phyloP scores from a whole-genome alignment of 176 grass and related monocot species.

The Alopecurus myosuroides region DNA sequence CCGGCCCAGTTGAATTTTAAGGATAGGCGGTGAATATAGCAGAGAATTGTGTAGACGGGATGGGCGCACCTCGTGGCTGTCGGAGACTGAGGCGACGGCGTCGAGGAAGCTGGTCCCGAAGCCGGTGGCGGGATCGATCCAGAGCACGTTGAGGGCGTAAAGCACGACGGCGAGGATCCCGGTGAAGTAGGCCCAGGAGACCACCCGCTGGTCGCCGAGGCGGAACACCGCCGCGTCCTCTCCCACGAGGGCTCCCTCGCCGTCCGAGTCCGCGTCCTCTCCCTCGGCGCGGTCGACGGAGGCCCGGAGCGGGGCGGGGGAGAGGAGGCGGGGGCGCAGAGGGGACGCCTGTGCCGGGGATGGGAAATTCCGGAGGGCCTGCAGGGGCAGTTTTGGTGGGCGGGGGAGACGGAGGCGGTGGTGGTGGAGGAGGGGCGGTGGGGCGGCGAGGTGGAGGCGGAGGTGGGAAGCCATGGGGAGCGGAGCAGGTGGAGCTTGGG shows the following conservation, averaged over 20 bases:
- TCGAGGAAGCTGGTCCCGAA: conserved; percentile 62
- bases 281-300: conserved; percentile 30
- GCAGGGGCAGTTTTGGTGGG: not conserved
- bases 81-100: conserved; percentile 61
- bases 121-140: conserved; percentile 77
- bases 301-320: not conserved
- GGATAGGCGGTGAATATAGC: not conserved
- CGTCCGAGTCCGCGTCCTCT: not conserved
- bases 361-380: not conserved
- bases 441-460: conserved; percentile 38
- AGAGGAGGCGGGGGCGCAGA: not conserved
- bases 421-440: conserved; percentile 18
- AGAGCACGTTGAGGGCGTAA: conserved; percentile 60
- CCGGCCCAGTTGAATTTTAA: not conserved
- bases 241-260: conserved; percentile 31
- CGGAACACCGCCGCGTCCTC: conserved; percentile 80
- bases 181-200: conserved; percentile 80
- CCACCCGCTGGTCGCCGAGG: conserved; percentile 60
- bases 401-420: not conserved
- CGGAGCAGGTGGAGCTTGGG: not conserved
- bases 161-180: conserved; percentile 61
- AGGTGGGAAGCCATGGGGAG: conserved; percentile 45
- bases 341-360: not conserved
- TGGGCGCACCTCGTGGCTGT: conserved; percentile 72
- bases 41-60: not conserved